Base-by-base conservation (phyloP, 768 basidiomycete species). In the Mycena latifolia region DNA sequence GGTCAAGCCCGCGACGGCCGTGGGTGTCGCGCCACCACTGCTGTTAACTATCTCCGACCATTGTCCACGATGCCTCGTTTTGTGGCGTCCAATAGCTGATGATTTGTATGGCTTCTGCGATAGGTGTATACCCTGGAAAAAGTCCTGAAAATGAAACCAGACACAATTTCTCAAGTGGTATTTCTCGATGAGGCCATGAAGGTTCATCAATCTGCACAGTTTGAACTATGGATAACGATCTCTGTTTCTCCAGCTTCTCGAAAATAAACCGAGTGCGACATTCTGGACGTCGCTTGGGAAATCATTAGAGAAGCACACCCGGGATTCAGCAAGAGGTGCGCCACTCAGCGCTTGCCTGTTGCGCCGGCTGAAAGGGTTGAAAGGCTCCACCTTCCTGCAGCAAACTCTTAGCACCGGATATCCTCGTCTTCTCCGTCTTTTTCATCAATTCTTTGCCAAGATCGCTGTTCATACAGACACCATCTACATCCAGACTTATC, bases 401-500 rank as follows among this genome's bases (percentile, higher is more conserved):
- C 95, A 96, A 72, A 93, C 94, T 5, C 80, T 99, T 43, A 90
- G 91, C 69, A 82, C 88, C 2, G 92, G 93, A 20, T 99, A 99
- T 78, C 95, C 96, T 4, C 87, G 88, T 53, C 82, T 99, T 3
- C 77, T 99, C 11, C 87, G 98, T 12, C 85, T 98, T 2, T 96
- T 99, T 79, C 98, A 99, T 60, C 95, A 96, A 43, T 98, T 99
- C 80, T 99, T 99, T 75, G 89, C 92, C 31, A 96, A 96, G 76
- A 95, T 99, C 56, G 90, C 95, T 3, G 92, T 97, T 14, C 94
- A 98, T 74, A 98, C 98, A 2, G 97, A 99, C 73, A 99, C 98
- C 0, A 81, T 93, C 8, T 99, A 99, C 75, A 90, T 88, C 0
- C 88, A 90, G 56, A 84, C 87, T 0, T 86, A 92, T 54, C 98